Percentiles rank a stretch among this genome's conserved stretches.
Evolutionary conservation across 768 basidiomycete species (phyloP).

Genomic region (Leccinellum albellum): DNA sequence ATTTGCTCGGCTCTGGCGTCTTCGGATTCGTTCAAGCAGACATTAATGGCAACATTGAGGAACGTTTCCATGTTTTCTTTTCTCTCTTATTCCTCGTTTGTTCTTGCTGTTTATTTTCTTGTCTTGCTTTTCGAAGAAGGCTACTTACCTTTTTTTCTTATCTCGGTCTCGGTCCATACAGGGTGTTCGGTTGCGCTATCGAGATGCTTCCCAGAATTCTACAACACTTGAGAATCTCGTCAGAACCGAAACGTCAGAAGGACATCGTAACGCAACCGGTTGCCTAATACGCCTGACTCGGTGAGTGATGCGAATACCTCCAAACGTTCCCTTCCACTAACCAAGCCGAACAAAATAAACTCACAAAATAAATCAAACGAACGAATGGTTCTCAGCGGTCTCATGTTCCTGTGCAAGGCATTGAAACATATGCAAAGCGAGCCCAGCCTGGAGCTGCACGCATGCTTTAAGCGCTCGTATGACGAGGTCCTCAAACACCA

Average conservation of each 20-base stretch:
- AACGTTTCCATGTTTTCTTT: conserved; percentile 30
- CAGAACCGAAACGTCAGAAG: conserved; percentile 42
- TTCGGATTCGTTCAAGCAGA: conserved; percentile 75
- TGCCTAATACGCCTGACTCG: conserved; percentile 65
- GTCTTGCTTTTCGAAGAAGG: conserved; percentile 7
- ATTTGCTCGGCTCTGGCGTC: conserved; percentile 63
- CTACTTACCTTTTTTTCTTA: conserved; percentile 1
- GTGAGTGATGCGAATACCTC: conserved; percentile 37
- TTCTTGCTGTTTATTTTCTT: neutral
- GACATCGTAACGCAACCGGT: conserved; percentile 48
- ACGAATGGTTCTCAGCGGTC: conserved; percentile 42
- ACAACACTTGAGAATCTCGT: conserved; percentile 62
- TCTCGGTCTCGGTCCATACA: conserved; percentile 26
- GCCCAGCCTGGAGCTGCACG: conserved; percentile 48
- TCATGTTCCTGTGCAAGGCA: conserved; percentile 64
- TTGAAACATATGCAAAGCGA: conserved; percentile 63
- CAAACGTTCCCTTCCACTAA: neutral
- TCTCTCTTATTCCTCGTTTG: neutral
- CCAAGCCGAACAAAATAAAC: neutral
- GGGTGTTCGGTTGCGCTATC: conserved; percentile 63
- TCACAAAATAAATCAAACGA: neutral
- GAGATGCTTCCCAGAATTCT: conserved; percentile 40
- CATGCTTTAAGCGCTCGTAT: conserved; percentile 70
- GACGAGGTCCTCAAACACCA: conserved; percentile 64
- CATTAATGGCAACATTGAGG: conserved; percentile 62